Conservation (phyloP, 257 asterid species). For the Solanum raphanifolium region DNA sequence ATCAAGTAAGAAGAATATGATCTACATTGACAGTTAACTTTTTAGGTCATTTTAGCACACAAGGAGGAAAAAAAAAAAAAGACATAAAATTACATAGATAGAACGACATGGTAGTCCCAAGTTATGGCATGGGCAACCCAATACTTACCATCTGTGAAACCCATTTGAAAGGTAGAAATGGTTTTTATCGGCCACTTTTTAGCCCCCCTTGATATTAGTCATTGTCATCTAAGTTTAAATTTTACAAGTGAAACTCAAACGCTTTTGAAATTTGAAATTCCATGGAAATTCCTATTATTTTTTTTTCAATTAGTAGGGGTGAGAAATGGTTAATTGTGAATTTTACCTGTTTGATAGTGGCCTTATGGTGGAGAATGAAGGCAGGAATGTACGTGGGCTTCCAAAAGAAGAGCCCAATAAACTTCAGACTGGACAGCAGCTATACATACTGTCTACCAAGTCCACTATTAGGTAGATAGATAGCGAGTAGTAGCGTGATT, state of each 20-base stretch:
- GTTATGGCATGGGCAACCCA: too few relatives aligned
- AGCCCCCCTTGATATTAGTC: not conserved
- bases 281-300: not conserved
- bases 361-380: not conserved
- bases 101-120: too few relatives aligned
- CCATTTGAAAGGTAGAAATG: not conserved
- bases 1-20: not conserved
- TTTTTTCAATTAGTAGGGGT: not conserved
- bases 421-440: not conserved
- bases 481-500: not conserved
- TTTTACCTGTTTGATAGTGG: not conserved
- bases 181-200: not conserved
- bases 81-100: not conserved
- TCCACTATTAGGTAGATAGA: not conserved
- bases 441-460: not conserved
- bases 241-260: not conserved
- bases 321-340: not conserved
- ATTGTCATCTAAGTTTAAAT: not conserved
- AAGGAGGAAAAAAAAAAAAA: not conserved
- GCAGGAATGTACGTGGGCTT: not conserved
- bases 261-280: too few relatives aligned
- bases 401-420: not conserved
- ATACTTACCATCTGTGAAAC: not conserved
- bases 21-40: not conserved
- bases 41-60: not conserved